A percentile compares a stretch with the other conserved stretches of the same genome.
phyloP scores from a whole-genome alignment of 2,329 filamentous ascomycete genomes.

The Diaporthe ilicicola region DNA sequence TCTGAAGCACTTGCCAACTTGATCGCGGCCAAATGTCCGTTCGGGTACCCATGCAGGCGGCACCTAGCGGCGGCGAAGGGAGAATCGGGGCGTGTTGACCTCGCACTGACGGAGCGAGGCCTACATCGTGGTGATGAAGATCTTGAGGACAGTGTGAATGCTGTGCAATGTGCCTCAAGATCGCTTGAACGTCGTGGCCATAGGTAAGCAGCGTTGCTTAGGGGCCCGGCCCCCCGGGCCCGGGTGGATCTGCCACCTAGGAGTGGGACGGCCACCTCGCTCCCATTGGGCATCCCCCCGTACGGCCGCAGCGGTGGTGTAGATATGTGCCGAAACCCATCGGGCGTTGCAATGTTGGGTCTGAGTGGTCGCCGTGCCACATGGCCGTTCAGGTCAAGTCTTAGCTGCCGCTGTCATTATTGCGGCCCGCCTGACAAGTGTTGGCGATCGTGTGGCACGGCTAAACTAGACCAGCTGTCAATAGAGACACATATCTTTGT shows the following conservation, averaged over 20 bases:
- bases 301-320: not conserved
- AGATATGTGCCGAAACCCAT: not conserved
- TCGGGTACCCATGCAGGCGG: not conserved
- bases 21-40: not conserved
- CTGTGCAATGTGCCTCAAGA: not conserved
- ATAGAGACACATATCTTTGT: not conserved
- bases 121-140: not conserved
- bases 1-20: not conserved
- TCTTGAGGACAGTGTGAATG: not conserved
- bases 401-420: conserved; percentile 15
- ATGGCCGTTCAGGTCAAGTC: not conserved
- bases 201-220: not conserved
- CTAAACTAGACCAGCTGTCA: not conserved
- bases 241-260: not conserved
- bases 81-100: not conserved
- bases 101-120: not conserved
- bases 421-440: not conserved
- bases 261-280: too few relatives aligned
- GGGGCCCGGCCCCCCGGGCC: not conserved
- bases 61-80: not conserved
- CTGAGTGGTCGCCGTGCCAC: not conserved
- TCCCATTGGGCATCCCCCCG: not conserved
- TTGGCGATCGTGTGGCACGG: not conserved
- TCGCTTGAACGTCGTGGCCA: not conserved
- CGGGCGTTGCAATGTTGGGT: not conserved